Evolutionary conservation across 345 rosid species (phyloP).

Genomic region (Microcos paniculata): DNA sequence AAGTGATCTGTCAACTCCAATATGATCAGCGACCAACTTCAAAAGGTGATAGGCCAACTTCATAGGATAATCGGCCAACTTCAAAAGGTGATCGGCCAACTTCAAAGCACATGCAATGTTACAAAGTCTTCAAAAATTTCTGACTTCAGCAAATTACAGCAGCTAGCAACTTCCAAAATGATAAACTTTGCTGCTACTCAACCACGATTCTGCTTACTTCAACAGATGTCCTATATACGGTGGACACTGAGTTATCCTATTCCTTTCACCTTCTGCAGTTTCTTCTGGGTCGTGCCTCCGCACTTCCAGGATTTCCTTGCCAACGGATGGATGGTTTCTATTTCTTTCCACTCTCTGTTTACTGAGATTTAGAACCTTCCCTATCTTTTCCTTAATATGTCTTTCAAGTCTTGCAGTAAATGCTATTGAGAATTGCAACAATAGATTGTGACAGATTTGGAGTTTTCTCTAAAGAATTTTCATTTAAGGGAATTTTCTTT

Average conservation of each 20-base stretch:
- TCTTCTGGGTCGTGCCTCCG: slow-evolving; percentile 1
- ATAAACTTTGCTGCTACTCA: no score
- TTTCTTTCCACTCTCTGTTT: background rate
- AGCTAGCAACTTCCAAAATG: no score
- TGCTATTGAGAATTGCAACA: background rate
- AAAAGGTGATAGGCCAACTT: no score
- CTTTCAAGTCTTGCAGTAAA: background rate
- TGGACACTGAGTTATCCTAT: background rate
- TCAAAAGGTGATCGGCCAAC: no score
- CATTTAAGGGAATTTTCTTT: background rate
- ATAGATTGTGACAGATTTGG: background rate
- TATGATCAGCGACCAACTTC: no score
- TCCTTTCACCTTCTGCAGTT: slow-evolving; percentile 6
- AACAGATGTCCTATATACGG: background rate
- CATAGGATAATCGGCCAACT: no score
- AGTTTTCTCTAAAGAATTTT: background rate
- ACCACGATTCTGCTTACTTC: no score
- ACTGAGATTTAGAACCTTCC: background rate
- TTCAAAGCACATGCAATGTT: no score
- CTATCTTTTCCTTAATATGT: no score
- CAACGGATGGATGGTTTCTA: background rate
- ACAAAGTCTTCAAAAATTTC: no score
- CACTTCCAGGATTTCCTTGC: background rate
- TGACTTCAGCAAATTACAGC: no score
- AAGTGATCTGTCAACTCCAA: no score